Conservation (phyloP, 768 basidiomycete genomes). For the Tremella fuciformis region DNA sequence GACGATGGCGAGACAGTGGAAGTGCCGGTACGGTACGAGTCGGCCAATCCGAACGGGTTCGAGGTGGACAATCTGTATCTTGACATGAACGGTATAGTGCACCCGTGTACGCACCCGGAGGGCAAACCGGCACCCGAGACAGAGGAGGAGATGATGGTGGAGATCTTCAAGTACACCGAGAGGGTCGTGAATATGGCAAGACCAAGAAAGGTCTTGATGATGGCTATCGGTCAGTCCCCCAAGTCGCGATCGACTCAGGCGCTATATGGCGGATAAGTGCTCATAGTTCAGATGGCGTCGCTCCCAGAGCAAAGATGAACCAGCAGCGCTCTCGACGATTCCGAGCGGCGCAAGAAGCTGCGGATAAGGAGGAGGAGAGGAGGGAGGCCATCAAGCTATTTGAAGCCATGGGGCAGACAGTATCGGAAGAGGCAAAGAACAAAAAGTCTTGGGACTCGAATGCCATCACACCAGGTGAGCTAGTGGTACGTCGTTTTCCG, state of each 20-base stretch:
- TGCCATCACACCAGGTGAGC: conserved; percentile 86
- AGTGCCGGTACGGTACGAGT: conserved; percentile 66
- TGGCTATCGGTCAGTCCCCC: conserved; percentile 80
- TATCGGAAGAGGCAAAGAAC: conserved; percentile 71
- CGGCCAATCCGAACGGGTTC: conserved; percentile 86
- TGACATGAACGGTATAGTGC: conserved; percentile 99
- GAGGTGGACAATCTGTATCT: conserved; percentile 97
- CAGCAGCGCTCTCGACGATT: conserved; percentile 97
- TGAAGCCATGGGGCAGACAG: conserved; percentile 94
- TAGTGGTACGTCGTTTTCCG: not conserved
- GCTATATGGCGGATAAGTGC: not conserved
- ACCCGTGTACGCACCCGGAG: conserved; percentile 98
- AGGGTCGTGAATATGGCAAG: conserved; percentile 95
- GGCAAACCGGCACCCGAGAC: conserved; percentile 95
- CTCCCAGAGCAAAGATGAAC: conserved; percentile 99
- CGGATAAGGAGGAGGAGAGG: conserved; percentile 84
- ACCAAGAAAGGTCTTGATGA: conserved; percentile 90
- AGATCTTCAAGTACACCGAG: conserved; percentile 94
- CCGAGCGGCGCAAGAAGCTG: conserved; percentile 88
- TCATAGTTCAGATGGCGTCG: conserved; percentile 73
- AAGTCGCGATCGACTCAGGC: conserved; percentile 8
- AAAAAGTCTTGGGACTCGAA: conserved; percentile 95
- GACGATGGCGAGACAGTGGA: conserved; percentile 63
- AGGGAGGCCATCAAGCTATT: conserved; percentile 77
- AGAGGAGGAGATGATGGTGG: conserved; percentile 98